Evolutionary conservation across 352 stramenopile species (phyloP).

Genomic region (Globisporangium echinulatum): DNA sequence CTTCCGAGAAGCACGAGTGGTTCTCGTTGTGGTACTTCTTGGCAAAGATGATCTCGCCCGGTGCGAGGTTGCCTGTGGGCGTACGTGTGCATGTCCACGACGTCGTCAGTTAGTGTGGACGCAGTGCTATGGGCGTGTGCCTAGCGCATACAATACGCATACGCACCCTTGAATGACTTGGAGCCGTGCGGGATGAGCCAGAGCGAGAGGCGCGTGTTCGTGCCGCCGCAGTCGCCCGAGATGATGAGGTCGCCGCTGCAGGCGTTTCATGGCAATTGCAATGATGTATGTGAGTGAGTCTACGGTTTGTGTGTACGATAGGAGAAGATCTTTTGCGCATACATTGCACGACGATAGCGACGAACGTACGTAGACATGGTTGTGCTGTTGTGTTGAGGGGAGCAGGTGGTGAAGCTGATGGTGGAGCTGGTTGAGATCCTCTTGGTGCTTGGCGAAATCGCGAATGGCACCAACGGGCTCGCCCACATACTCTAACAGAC

Average conservation of each 20-base stretch:
- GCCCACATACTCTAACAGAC: too few species aligned
- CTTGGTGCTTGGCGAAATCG: constrained; percentile 1
- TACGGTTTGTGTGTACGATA: not conserved
- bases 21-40: constrained; percentile 87
- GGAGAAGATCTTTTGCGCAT: not conserved
- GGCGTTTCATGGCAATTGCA: not conserved
- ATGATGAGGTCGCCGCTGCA: constrained; percentile 71
- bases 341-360: not conserved
- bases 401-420: not conserved
- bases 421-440: not conserved
- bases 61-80: constrained; percentile 49
- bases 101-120: not conserved
- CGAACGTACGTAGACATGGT: constrained; percentile 1
- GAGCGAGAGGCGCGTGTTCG: constrained; percentile 93
- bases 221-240: constrained; percentile 95
- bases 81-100: constrained; percentile 1
- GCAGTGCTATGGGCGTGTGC: too few species aligned
- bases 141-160: not conserved
- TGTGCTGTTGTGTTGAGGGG: not conserved
- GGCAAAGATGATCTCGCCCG: constrained; percentile 77
- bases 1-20: constrained; percentile 76
- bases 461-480: not conserved
- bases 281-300: too few species aligned
- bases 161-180: constrained; percentile 47
- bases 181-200: constrained; percentile 67